Base-by-base conservation (phyloP, 352 stramenopile species). In the Pythium plurisporium region DNA sequence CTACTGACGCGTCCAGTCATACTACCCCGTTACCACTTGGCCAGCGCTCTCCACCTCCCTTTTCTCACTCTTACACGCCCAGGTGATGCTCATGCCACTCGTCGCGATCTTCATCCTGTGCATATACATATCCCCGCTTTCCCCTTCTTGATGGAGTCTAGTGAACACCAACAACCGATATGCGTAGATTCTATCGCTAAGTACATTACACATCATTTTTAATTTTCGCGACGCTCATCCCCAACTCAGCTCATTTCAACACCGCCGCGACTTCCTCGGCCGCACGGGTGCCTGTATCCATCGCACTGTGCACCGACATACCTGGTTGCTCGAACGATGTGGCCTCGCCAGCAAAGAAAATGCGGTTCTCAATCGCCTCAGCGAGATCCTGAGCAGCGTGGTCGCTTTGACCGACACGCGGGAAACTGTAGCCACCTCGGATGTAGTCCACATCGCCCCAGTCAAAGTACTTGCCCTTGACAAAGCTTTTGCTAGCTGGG, bases 331-430 rank as follows among this genome's bases (percentile, higher is more conserved):
- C 79, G 36, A 85, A 91, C 17, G 83, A 81, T 12, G 83, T 93
- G 10, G 83, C 83, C 55, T 93, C 83, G 1, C 83, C 83, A 14
- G 83, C 83, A 36, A 93, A 93, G 66, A 93, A 93, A 26, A 93
- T 67, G 22, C 83, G 81, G 22, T 66, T 45, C 19, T 88, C 81
- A 19, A 93, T 82, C 7, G 75, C 34, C 8, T 72, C 59, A 5
- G 83, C 83, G 2, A 93, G 59, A 51, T 90, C 69, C 20, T 69
- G 57, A 2, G 83, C 74, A 19, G 80, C 80, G 3, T 74, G 50
- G 44, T 93, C 83, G 20, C 61, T 69, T 51, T 91, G 81, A 2
- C 83, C 83, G 2, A 91, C 83, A 20, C 76, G 77, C 30, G 83
- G 83, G 51, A 83, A 93, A 36, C 75, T 80, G 62, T 93, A 93